A percentile compares a stretch with the other conserved stretches of the same genome.
phyloP scores from a whole-genome alignment of 306 rosid genomes.

The Ceratonia siliqua region DNA sequence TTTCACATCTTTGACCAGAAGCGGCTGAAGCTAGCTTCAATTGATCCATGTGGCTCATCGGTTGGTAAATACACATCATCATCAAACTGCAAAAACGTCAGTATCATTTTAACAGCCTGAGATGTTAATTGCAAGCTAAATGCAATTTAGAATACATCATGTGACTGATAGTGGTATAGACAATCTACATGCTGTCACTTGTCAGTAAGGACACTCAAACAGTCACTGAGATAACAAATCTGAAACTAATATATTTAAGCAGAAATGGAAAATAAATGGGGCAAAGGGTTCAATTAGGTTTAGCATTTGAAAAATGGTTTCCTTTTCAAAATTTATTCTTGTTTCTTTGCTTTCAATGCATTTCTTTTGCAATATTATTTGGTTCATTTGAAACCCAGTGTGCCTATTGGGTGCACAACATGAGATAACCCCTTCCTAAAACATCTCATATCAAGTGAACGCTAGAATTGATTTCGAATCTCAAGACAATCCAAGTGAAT shows the following conservation, averaged over 20 bases:
- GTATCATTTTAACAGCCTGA: slow-evolving; percentile 6
- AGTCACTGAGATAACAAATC: not conserved
- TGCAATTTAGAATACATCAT: not conserved
- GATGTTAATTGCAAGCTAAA: slow-evolving; percentile 7
- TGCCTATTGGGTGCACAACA: not conserved
- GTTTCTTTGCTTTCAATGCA: not conserved
- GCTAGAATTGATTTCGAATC: not conserved
- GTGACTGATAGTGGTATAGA: not conserved
- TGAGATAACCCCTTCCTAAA: not conserved
- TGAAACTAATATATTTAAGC: not conserved
- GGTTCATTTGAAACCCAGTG: not conserved
- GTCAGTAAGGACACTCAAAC: not conserved
- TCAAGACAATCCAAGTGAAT: not conserved
- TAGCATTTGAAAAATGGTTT: not conserved
- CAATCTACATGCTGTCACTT: not conserved
- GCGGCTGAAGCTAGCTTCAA: slow-evolving; percentile 85
- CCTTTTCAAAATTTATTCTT: not conserved
- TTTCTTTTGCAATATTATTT: not conserved
- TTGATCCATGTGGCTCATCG: slow-evolving; percentile 94
- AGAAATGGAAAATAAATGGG: slow-evolving; percentile 6
- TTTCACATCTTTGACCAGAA: slow-evolving; percentile 69
- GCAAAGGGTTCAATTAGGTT: not conserved
- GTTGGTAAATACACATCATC: slow-evolving; percentile 94
- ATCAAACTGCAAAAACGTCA: slow-evolving; percentile 63
- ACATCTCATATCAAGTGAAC: not conserved